These are phyloP conservation scores for Fusarium staphyleae DNA, from an alignment of 2,329 filamentous ascomycete species.

Conservation along the genomic window DNA sequence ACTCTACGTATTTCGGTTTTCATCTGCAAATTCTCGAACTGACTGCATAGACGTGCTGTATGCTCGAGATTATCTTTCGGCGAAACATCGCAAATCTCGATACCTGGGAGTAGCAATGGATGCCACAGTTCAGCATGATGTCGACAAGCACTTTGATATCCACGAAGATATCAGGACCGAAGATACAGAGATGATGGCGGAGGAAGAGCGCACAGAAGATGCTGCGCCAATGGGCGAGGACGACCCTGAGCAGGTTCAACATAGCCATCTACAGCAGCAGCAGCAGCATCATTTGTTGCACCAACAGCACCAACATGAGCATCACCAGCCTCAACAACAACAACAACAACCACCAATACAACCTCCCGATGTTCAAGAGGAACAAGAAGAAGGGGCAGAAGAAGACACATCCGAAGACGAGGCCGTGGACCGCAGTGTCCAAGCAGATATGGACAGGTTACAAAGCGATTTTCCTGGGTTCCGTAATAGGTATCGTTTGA, in stretches of 20 bases:
- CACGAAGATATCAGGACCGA: constrained; percentile 59
- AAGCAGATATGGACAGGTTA: constrained; percentile 87
- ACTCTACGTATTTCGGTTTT: constrained; percentile 7
- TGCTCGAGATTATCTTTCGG: background rate
- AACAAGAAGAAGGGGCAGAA: constrained; percentile 51
- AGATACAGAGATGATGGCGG: constrained; percentile 58
- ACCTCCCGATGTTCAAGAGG: constrained; percentile 39
- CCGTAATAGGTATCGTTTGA: constrained; percentile 81
- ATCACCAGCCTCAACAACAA: constrained; percentile 21
- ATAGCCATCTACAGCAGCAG: constrained; percentile 33
- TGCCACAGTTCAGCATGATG: constrained; percentile 36
- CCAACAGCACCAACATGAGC: constrained; percentile 13
- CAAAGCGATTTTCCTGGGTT: constrained; percentile 85
- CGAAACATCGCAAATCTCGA: background rate
- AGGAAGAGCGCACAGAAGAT: constrained; percentile 46
- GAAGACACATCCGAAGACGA: constrained; percentile 65
- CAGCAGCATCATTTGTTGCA: constrained; percentile 27
- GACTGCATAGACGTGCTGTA: background rate
- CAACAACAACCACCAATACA: constrained; percentile 15
- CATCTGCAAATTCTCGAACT: background rate
- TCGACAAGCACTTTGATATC: constrained; percentile 54
- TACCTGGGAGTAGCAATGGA: constrained; percentile 28
- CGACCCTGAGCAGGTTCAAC: constrained; percentile 34
- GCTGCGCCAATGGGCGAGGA: constrained; percentile 35
- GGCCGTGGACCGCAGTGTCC: constrained; percentile 70